Base-by-base conservation (phyloP, 768 basidiomycete genomes). In the Agaricus subrufescens region DNA sequence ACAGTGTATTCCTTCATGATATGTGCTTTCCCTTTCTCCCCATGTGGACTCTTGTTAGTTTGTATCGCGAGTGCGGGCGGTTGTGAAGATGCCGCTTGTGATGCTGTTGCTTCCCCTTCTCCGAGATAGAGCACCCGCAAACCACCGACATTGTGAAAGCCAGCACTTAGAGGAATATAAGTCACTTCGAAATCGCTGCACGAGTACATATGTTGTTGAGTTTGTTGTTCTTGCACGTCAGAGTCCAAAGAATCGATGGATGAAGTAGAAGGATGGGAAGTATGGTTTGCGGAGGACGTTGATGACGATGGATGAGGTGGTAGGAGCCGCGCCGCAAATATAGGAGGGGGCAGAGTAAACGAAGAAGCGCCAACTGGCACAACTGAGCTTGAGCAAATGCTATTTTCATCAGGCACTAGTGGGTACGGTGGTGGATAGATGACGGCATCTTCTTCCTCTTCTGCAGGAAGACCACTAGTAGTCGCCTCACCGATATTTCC, bases 1-100 rank as follows among this genome's bases (percentile, higher is more conserved):
- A 86, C 75, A 58, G 85, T 85, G 76, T 87, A 85, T 69, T 90
- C 88, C 63, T 82, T 86, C 65, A 91, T 66, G 30, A 72, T 76
- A 52, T 74, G 74, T n/a, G 73, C 75, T 54, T 73, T 75, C 52
- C 58, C 72, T 29, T 62, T 51, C 56, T 68, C 63, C 47, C 58
- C 50, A 54, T 57, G 63, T 9, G 11, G 7, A 25, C 27, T 56
- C 9, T 23, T n/a, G 9, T 8, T 31, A 34, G 19, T 26, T 27
- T 50, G 30, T 3, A 45, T 38, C 23, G 50, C 55, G 27, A 50
- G 40, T 12, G 29, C 46, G 14, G 30, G 3, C 9, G 12, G 31
- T 10, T 48, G 15, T n/a, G 29, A 4, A 4, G 26, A 37, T 14
- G 23, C 15, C 42, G 25, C 55, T 3, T 42, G n/a, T 11, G n/a